These are phyloP conservation scores for Westerdykella aurantiaca DNA, from an alignment of 2,329 filamentous ascomycete genomes.

Conservation along the genomic window DNA sequence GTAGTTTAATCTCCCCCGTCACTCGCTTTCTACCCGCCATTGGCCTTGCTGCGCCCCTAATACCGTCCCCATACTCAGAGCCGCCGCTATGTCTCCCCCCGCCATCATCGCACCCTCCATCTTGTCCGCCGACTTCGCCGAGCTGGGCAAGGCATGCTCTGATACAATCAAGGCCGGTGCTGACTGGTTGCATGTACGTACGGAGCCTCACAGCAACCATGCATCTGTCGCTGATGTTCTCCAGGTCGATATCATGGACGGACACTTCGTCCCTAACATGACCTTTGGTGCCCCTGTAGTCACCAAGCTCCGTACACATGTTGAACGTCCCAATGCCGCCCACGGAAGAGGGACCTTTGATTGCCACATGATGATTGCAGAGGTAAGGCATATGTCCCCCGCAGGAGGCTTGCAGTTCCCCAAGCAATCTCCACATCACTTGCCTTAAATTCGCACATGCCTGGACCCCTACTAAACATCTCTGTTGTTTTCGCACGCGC, in stretches of 20 bases:
- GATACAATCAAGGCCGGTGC: conserved; percentile 80
- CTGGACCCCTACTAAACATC: neutral
- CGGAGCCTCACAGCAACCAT: conserved; percentile 5
- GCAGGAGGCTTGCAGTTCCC: neutral
- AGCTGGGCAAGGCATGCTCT: conserved; percentile 78
- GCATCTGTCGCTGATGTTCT: conserved; percentile 59
- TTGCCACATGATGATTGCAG: conserved; percentile 99
- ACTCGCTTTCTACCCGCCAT: neutral
- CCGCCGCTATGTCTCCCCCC: conserved; percentile 66
- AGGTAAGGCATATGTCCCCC: conserved; percentile 51
- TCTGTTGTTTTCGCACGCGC: neutral
- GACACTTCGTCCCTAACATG: conserved; percentile 97
- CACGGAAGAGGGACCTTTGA: conserved; percentile 89
- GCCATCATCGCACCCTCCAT: conserved; percentile 98
- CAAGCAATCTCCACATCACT: neutral
- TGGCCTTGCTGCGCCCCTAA: neutral
- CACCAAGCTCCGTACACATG: conserved; percentile 83
- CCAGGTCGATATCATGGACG: conserved; percentile 97
- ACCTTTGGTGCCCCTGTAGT: conserved; percentile 95
- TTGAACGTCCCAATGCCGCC: conserved; percentile 64
- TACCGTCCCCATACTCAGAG: conserved; percentile 8
- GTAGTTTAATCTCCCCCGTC: too few species aligned
- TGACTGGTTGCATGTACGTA: conserved; percentile 45
- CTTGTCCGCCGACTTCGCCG: conserved; percentile 90
- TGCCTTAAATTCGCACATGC: neutral